phyloP scores from a whole-genome alignment of 371 early-diverging fungal species.

The Mucor circinelloides region DNA sequence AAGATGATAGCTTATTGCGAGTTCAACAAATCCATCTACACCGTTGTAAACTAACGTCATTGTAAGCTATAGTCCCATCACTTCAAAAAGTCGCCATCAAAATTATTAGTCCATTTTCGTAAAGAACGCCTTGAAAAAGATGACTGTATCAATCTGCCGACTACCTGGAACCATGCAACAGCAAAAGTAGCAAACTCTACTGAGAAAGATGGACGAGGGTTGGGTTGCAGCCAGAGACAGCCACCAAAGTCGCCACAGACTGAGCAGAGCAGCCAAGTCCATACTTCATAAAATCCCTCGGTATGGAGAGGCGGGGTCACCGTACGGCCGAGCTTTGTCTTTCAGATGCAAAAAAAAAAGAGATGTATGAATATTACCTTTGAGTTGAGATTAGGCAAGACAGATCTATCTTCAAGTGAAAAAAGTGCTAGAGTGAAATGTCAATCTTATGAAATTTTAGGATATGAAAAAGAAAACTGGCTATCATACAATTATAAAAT shows the following conservation, averaged over 20 bases:
- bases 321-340: constrained; percentile 20
- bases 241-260: constrained; percentile 23
- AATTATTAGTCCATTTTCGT: constrained; percentile 16
- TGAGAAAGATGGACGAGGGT: constrained; percentile 22
- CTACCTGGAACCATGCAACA: constrained; percentile 27
- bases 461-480: no score
- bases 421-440: no score
- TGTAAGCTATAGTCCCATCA: constrained; percentile 17
- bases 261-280: constrained; percentile 27
- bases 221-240: constrained; percentile 20
- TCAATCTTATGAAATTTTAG: no score
- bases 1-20: constrained; percentile 11
- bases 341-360: constrained; percentile 18
- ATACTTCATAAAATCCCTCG: constrained; percentile 19
- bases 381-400: constrained; percentile 8
- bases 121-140: constrained; percentile 22
- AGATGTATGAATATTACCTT: constrained; percentile 11
- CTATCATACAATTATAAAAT: no score
- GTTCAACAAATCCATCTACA: constrained; percentile 16
- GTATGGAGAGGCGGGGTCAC: constrained; percentile 25
- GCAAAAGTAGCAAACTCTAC: constrained; percentile 23
- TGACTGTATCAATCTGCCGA: constrained; percentile 21
- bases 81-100: constrained; percentile 19
- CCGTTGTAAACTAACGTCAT: constrained; percentile 14
- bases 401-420: background rate